phyloP scores from a whole-genome alignment of 192 early-diverging fungal species.

The Coemansia sp. region DNA sequence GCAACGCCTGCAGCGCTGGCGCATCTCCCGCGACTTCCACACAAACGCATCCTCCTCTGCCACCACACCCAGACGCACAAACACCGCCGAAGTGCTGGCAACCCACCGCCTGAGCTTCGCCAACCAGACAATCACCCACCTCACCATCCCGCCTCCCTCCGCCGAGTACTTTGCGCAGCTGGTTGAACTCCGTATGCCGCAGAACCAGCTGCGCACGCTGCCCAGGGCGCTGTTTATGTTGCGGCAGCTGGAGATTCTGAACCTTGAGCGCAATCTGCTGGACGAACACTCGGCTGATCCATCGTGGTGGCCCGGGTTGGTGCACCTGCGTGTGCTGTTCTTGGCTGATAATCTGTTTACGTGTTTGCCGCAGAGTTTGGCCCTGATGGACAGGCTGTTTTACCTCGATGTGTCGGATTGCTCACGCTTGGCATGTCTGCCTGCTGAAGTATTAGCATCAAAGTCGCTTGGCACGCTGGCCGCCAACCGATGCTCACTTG shows the following conservation, averaged over 20 bases:
- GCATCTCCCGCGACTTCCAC: conserved; percentile 34
- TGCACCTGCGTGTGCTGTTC: conserved; percentile 34
- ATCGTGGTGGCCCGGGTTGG: conserved; percentile 18
- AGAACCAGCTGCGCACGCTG: conserved; percentile 36
- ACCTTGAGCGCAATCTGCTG: conserved; percentile 38
- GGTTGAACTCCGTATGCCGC: conserved; percentile 44
- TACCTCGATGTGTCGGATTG: conserved; percentile 46
- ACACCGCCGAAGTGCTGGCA: conserved; percentile 34
- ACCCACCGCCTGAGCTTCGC: conserved; percentile 42
- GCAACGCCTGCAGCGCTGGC: conserved; percentile 36
- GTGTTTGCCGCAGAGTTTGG: conserved; percentile 30
- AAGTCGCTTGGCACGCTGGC: conserved; percentile 32
- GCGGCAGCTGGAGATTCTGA: conserved; percentile 40
- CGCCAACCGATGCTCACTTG: conserved; percentile 22
- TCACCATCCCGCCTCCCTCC: conserved; percentile 27
- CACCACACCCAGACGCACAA: not conserved
- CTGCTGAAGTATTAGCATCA: conserved; percentile 26
- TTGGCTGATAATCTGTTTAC: conserved; percentile 30
- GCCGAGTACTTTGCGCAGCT: conserved; percentile 15
- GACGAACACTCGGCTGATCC: conserved; percentile 14
- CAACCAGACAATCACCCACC: conserved; percentile 28
- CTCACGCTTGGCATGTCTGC: conserved; percentile 12
- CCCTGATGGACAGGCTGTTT: conserved; percentile 36
- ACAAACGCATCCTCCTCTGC: not conserved
- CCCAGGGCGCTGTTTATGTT: conserved; percentile 34